Conservation (phyloP, 768 basidiomycete genomes). For the Candolleomyces eurysporus region DNA sequence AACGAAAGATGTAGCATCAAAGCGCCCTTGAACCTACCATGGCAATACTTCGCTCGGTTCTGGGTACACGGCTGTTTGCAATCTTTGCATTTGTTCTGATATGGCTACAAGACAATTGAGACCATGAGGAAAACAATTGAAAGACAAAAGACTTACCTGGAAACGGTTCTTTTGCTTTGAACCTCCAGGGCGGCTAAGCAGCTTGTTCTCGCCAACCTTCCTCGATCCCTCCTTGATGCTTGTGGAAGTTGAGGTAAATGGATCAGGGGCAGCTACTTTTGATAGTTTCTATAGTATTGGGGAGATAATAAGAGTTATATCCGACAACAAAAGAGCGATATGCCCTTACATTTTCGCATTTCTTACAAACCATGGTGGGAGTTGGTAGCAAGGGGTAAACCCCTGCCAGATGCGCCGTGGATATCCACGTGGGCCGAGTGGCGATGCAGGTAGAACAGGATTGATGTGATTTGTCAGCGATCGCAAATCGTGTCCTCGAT, state of each 20-base stretch:
- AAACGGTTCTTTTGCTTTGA: slow-evolving; percentile 64
- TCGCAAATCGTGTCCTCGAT: slow-evolving; percentile 8
- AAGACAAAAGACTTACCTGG: slow-evolving; percentile 48
- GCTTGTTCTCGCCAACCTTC: slow-evolving; percentile 84
- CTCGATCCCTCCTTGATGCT: slow-evolving; percentile 80
- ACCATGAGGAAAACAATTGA: slow-evolving; percentile 15
- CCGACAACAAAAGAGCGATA: slow-evolving; percentile 16
- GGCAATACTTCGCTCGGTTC: slow-evolving; percentile 87
- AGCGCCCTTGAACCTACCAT: slow-evolving; percentile 51
- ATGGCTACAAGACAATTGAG: slow-evolving; percentile 53
- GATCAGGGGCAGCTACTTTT: slow-evolving; percentile 87
- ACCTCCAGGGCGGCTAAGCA: slow-evolving; percentile 64
- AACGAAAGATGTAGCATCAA: slow-evolving; percentile 8
- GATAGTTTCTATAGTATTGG: slow-evolving; percentile 71
- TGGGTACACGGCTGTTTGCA: slow-evolving; percentile 83
- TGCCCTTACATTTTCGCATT: slow-evolving; percentile 69
- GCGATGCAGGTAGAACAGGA: slow-evolving; percentile 4
- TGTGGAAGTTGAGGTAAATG: slow-evolving; percentile 69
- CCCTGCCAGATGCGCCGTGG: neutral
- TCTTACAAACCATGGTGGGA: slow-evolving; percentile 76
- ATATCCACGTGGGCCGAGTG: slow-evolving; percentile 5
- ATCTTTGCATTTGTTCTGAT: slow-evolving; percentile 84
- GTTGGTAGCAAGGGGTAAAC: slow-evolving; percentile 24
- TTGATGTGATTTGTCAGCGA: slow-evolving; percentile 11
- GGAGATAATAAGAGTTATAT: slow-evolving; percentile 16